phyloP scores from a whole-genome alignment of 805 yeast species.

The Wickerhamiella lipophila region DNA sequence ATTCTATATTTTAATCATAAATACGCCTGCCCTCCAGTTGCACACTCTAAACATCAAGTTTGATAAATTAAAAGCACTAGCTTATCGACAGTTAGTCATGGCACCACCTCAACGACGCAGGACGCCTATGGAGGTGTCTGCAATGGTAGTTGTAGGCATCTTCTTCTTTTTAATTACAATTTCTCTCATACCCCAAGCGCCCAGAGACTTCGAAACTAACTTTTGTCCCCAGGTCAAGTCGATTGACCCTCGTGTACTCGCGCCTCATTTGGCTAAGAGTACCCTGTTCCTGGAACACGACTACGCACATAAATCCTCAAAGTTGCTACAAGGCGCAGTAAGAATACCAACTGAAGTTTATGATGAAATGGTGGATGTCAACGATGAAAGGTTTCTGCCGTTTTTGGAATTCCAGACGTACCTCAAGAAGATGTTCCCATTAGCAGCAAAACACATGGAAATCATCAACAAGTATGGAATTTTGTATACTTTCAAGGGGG shows the following conservation, averaged over 20 bases:
- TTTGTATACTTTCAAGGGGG: constrained; percentile 53
- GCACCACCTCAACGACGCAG: constrained; percentile 12
- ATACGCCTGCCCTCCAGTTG: too few species aligned
- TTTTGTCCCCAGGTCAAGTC: constrained; percentile 19
- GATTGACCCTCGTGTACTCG: constrained; percentile 2
- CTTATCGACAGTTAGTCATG: background rate
- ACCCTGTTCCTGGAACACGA: constrained; percentile 14
- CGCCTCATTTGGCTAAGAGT: background rate
- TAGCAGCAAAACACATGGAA: constrained; percentile 36
- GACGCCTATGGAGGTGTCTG: constrained; percentile 19
- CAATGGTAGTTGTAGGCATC: constrained; percentile 17
- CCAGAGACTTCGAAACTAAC: constrained; percentile 17
- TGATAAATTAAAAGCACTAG: too few species aligned
- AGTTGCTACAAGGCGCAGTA: constrained; percentile 38
- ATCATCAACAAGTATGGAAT: constrained; percentile 51
- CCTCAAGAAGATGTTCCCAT: constrained; percentile 40
- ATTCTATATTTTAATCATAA: too few species aligned
- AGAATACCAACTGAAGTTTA: constrained; percentile 51
- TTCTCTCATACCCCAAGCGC: constrained; percentile 18
- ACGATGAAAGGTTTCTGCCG: constrained; percentile 39
- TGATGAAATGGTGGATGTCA: constrained; percentile 41
- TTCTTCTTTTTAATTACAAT: constrained; percentile 15
- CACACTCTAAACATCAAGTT: too few species aligned
- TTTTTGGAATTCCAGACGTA: constrained; percentile 38
- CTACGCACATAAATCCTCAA: constrained; percentile 15